These are phyloP conservation scores for Casuarina cunninghamiana DNA, from an alignment of 306 rosid species.

Conservation along the genomic window DNA sequence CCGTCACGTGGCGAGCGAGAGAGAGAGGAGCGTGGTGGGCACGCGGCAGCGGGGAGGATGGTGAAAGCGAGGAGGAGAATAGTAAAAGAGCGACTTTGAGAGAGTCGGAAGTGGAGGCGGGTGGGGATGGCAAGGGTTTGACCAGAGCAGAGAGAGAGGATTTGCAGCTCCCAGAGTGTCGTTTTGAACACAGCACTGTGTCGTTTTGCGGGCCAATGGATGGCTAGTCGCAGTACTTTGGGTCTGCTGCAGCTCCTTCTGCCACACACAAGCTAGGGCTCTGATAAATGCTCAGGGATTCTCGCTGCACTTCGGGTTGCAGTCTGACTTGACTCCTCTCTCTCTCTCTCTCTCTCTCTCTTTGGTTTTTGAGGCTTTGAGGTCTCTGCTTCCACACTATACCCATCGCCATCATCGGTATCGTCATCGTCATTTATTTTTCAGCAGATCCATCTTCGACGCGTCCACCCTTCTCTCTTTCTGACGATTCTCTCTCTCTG, in stretches of 20 bases:
- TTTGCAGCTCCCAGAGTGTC: no score
- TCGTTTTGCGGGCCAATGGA: no score
- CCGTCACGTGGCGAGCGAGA: not conserved
- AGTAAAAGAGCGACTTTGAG: not conserved
- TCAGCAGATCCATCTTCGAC: conserved; percentile 1
- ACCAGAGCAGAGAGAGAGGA: not conserved
- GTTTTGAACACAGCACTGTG: no score
- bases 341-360: not conserved
- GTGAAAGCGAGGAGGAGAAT: not conserved
- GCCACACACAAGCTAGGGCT: not conserved
- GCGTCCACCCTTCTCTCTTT: not conserved
- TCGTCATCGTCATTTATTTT: not conserved
- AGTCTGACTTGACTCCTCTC: not conserved
- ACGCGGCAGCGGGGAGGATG: not conserved
- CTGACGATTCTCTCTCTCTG: not conserved
- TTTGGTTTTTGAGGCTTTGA: not conserved
- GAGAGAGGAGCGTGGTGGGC: not conserved
- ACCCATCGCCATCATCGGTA: not conserved
- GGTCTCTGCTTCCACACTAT: not conserved
- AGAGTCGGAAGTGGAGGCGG: not conserved
- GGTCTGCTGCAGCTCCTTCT: not conserved
- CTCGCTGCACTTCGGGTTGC: not conserved
- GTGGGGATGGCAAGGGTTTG: not conserved
- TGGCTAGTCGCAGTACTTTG: no score
- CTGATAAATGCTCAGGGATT: no score